A percentile compares a stretch with the other conserved stretches of the same genome.
phyloP scores from a whole-genome alignment of 768 basidiomycete species.

The Agrocybe pediades region DNA sequence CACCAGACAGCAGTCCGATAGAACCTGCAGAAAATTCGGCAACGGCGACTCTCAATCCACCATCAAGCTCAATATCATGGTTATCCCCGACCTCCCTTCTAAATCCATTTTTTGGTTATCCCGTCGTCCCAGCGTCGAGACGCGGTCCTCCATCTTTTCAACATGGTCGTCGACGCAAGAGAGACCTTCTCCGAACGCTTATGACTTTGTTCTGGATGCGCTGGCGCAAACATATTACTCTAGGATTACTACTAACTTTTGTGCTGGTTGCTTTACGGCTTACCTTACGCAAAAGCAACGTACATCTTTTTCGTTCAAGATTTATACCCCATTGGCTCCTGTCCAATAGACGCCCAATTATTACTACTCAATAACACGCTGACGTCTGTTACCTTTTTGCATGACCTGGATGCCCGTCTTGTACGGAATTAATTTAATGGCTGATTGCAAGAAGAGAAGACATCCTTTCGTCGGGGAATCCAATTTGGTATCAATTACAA shows the following conservation, averaged over 20 bases:
- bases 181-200: slow-evolving; percentile 68
- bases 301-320: slow-evolving; percentile 22
- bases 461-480: slow-evolving; percentile 1
- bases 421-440: not conserved
- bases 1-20: slow-evolving; percentile 1
- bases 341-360: slow-evolving; percentile 5
- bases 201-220: slow-evolving; percentile 64
- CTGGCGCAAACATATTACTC: slow-evolving; percentile 51
- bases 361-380: not conserved
- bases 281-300: slow-evolving; percentile 16
- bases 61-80: slow-evolving; percentile 19
- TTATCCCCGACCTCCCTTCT: slow-evolving; percentile 58
- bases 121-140: slow-evolving; percentile 37
- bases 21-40: slow-evolving; percentile 7
- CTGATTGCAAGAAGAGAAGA: not conserved
- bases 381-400: not conserved
- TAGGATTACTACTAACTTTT: slow-evolving; percentile 32
- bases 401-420: not conserved
- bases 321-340: slow-evolving; percentile 14
- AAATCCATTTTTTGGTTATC: slow-evolving; percentile 81
- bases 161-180: slow-evolving; percentile 67
- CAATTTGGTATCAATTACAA: not conserved
- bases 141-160: slow-evolving; percentile 44
- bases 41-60: slow-evolving; percentile 7
- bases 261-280: slow-evolving; percentile 29